phyloP scores from a whole-genome alignment of 352 stramenopile genomes.

The Globisporangium cystogenes region DNA sequence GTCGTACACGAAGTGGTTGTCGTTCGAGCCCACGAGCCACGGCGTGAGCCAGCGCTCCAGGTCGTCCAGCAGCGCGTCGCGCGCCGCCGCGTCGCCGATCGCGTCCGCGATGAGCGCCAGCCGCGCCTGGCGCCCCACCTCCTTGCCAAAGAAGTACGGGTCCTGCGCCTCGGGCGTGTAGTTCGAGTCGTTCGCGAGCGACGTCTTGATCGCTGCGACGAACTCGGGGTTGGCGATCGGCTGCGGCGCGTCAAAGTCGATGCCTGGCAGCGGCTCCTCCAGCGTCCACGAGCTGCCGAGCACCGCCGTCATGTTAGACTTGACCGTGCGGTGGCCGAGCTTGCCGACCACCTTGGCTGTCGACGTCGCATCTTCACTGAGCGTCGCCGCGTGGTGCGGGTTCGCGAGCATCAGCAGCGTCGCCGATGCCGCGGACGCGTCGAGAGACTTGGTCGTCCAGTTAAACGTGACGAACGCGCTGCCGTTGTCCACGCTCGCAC shows the following conservation, averaged over 20 bases:
- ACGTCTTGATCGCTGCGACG: constrained; percentile 41
- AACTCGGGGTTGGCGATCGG: constrained; percentile 24
- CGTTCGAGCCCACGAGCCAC: constrained; percentile 75
- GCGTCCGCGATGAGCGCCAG: constrained; percentile 80
- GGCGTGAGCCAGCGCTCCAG: constrained; percentile 65
- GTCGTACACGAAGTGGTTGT: constrained; percentile 91
- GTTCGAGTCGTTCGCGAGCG: constrained; percentile 59
- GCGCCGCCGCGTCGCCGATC: constrained; percentile 36
- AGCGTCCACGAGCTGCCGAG: constrained; percentile 57
- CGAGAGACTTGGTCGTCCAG: constrained; percentile 53
- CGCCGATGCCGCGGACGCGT: constrained; percentile 10
- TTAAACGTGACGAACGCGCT: constrained; percentile 40
- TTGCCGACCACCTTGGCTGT: constrained; percentile 35
- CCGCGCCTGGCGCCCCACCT: constrained; percentile 69
- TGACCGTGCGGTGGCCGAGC: constrained; percentile 67
- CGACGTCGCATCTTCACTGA: constrained; percentile 19
- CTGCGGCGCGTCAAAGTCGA: constrained; percentile 36
- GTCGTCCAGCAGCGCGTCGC: constrained; percentile 52
- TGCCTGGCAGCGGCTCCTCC: constrained; percentile 42
- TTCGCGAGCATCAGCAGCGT: constrained; percentile 69
- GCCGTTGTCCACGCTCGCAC: constrained; percentile 24
- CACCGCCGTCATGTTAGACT: constrained; percentile 78
- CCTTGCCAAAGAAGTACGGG: constrained; percentile 87
- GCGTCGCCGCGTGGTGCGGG: constrained; percentile 58
- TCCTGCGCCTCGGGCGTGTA: constrained; percentile 59